phyloP scores from a whole-genome alignment of 2,329 filamentous ascomycete species.

The Epichloe coenophiala region DNA sequence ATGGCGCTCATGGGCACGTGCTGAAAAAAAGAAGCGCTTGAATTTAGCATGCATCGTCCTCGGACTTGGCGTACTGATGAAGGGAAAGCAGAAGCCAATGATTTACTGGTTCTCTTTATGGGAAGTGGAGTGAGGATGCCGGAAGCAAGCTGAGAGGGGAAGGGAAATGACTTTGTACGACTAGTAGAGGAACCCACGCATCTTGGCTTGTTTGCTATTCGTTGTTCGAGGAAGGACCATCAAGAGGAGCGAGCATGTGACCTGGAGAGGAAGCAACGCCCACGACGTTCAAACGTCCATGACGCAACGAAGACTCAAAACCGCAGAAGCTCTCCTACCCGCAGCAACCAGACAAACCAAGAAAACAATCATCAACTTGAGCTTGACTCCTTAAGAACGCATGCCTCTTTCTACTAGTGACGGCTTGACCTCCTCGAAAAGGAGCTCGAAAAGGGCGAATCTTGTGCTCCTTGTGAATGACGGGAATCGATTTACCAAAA shows the following conservation, averaged over 20 bases:
- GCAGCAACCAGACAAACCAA: not conserved
- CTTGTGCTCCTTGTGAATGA: not conserved
- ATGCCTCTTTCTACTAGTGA: not conserved
- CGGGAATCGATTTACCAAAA: not conserved
- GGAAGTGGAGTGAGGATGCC: constrained; percentile 12
- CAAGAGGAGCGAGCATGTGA: not conserved
- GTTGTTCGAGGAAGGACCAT: not conserved
- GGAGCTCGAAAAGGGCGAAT: constrained; percentile 2
- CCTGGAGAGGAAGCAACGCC: not conserved
- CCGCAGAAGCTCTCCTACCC: not conserved
- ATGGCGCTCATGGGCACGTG: constrained; percentile 17
- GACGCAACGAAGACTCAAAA: not conserved
- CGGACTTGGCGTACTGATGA: constrained; percentile 14
- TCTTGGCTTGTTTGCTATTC: constrained; percentile 1
- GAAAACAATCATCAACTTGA: constrained; percentile 6
- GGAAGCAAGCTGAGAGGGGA: constrained; percentile 10
- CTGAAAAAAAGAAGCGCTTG: constrained; percentile 30
- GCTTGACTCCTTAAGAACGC: constrained; percentile 1
- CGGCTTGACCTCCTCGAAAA: constrained; percentile 2
- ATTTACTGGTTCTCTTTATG: not conserved
- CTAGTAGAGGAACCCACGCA: constrained; percentile 13
- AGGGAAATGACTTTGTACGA: constrained; percentile 16
- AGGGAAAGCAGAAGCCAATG: not conserved
- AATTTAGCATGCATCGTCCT: constrained; percentile 28
- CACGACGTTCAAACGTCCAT: not conserved